Evolutionary conservation across 768 basidiomycete species (phyloP).

Genomic region (Lentinula raphanica): DNA sequence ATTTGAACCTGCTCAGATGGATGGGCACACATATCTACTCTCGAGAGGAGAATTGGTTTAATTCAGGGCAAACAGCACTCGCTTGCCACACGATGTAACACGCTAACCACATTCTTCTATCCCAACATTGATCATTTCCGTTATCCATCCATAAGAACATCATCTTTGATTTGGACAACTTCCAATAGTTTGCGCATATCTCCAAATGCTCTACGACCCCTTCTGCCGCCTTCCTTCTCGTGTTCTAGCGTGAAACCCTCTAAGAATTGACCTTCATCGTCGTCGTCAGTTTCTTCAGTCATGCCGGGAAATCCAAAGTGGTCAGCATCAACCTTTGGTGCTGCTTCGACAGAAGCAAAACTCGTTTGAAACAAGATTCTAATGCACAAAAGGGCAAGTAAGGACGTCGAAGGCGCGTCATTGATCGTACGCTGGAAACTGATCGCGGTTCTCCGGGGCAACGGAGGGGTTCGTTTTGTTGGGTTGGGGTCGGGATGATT

Average conservation of each 20-base stretch:
- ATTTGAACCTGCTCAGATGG: too few relatives aligned
- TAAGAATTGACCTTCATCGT: slow-evolving; percentile 38
- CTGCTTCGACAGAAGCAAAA: slow-evolving; percentile 63
- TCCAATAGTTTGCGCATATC: slow-evolving; percentile 40
- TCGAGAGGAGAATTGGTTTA: too few relatives aligned
- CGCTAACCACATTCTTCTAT: slow-evolving; percentile 15
- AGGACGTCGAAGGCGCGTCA: slow-evolving; percentile 68
- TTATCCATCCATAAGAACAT: slow-evolving; percentile 50
- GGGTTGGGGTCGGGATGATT: slow-evolving; percentile 57
- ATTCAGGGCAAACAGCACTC: too few relatives aligned
- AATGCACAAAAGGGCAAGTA: slow-evolving; percentile 77
- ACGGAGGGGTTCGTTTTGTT: slow-evolving; percentile 65
- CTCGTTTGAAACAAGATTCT: slow-evolving; percentile 80
- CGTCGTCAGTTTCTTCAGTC: slow-evolving; percentile 73
- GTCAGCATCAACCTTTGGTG: slow-evolving; percentile 71
- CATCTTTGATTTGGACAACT: slow-evolving; percentile 43
- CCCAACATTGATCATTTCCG: slow-evolving; percentile 53
- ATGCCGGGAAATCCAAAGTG: slow-evolving; percentile 89
- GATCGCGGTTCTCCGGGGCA: slow-evolving; percentile 59
- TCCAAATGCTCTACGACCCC: slow-evolving; percentile 65
- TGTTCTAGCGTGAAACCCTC: slow-evolving; percentile 44
- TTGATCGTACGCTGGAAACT: slow-evolving; percentile 51
- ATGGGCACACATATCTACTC: too few relatives aligned
- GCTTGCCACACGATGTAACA: too few relatives aligned
- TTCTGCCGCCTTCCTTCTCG: slow-evolving; percentile 65